phyloP scores from a whole-genome alignment of 345 rosid species.

The Syzygium aromaticum region DNA sequence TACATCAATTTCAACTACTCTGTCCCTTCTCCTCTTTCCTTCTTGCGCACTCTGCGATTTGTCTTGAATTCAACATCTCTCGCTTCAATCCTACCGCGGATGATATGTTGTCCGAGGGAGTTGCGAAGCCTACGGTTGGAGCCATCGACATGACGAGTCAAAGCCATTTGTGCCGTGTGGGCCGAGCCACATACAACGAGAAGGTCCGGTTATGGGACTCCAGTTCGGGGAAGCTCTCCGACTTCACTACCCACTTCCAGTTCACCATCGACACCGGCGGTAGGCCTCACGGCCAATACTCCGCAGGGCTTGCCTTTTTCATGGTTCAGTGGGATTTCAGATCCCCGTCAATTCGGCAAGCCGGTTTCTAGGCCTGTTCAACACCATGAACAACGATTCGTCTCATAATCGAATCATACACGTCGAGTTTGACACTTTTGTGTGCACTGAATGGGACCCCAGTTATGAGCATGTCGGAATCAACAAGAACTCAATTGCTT shows the following conservation, averaged over 20 bases:
- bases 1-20: neutral
- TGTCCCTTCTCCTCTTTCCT: neutral
- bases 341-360: too few species aligned
- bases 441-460: too few species aligned
- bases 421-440: too few species aligned
- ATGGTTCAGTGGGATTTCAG: too few species aligned
- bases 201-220: slow-evolving; percentile 17
- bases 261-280: slow-evolving; percentile 3
- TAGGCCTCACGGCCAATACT: neutral
- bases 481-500: too few species aligned
- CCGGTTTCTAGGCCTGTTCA: too few species aligned
- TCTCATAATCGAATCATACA: too few species aligned
- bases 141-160: slow-evolving; percentile 1
- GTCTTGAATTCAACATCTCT: slow-evolving; percentile 1
- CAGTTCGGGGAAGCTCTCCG: slow-evolving; percentile 1
- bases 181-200: slow-evolving; percentile 10
- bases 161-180: slow-evolving; percentile 9
- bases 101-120: slow-evolving; percentile 7
- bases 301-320: too few species aligned
- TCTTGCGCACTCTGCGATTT: neutral
- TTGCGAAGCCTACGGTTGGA: slow-evolving; percentile 12
- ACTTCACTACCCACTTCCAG: slow-evolving; percentile 22
- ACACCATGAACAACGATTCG: too few species aligned
- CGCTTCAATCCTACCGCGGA: neutral
- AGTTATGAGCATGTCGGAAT: too few species aligned